Evolutionary conservation across 768 basidiomycete species (phyloP), one percentile per base, ranked within the genome.

Genomic region (Paxillus ammoniavirescens): DNA sequence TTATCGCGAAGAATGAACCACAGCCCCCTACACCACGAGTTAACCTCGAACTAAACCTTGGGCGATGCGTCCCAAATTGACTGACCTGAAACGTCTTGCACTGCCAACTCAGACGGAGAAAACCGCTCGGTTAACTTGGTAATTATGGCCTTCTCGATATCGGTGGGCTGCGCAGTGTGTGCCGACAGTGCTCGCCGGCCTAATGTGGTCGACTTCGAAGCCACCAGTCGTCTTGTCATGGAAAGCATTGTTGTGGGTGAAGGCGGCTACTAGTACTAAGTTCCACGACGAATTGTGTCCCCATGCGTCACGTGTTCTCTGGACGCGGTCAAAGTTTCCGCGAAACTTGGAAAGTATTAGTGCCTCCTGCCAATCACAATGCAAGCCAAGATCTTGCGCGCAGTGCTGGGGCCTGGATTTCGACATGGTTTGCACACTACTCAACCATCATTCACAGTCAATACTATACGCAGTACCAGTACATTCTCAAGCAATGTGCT

Each of bases 1-100:
- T 80, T 57, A 99, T 95, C 41, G 94, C 91, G 63, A 96, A 99
- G 72, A 98, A 99, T 4, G 86, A 81, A n/a, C 97, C 97, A 66
- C 97, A 98, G 21, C 97, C 97, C 50, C 94, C 96, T 97, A 43
- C 18, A 31, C 13, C 14, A 62, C 45, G 40, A 42, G 48, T 58
- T 13, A 48, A 53, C 42, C 50, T 44, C 33, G 44, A 33, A 58
- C 28, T 35, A 26, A 42, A n/a, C 26, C 30, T 30, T 33, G 28
- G 28, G 23, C 23, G 33, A 51, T 3, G 5, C 52, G 14, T 28
- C 58, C 33, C 43, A 44, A n/a, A 44, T n/a, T 21, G 28, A 65
- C 81, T 56, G 21, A 94, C 96, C 96, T 26, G 95, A 98, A n/a
- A 95, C 82, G 70, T 99, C 96, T 73, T 94, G 86, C 2, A 98